phyloP scores from a whole-genome alignment of 2,329 filamentous ascomycete genomes.

The Colletotrichum kahawae region DNA sequence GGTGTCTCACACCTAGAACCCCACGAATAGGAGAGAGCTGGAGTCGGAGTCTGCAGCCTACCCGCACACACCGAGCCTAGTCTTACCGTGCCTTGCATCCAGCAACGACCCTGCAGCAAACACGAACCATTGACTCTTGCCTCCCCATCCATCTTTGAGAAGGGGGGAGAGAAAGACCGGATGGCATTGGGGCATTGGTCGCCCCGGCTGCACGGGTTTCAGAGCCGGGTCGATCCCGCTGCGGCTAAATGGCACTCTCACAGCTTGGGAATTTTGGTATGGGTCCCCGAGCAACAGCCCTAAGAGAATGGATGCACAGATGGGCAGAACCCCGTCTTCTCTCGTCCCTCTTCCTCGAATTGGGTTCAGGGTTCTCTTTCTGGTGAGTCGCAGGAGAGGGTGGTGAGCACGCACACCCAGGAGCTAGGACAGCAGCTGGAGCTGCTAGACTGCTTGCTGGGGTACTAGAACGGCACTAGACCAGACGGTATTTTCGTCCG shows the following conservation, averaged over 20 bases:
- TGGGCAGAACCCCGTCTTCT: neutral
- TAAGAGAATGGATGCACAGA: neutral
- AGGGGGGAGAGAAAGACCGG: neutral
- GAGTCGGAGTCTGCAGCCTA: neutral
- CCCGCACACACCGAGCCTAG: neutral
- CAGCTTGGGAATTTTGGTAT: neutral
- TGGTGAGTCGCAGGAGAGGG: conserved; percentile 5
- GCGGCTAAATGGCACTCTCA: neutral
- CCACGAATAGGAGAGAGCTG: neutral
- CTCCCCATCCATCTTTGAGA: neutral
- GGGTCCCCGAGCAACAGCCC: conserved; percentile 13
- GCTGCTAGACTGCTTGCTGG: neutral
- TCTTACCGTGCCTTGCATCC: conserved; percentile 2
- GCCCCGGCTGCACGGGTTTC: conserved; percentile 1
- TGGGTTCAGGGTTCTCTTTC: neutral
- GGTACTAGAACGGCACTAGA: neutral
- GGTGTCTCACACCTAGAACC: neutral
- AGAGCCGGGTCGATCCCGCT: conserved; percentile 14
- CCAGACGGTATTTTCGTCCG: conserved; percentile 16
- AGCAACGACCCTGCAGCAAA: neutral
- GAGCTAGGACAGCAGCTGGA: neutral
- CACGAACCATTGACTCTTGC: neutral
- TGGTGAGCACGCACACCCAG: neutral
- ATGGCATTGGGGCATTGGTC: conserved; percentile 6
- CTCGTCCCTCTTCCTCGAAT: neutral